Evolutionary conservation across 768 basidiomycete species (phyloP).

Genomic region (Suillus sp.): DNA sequence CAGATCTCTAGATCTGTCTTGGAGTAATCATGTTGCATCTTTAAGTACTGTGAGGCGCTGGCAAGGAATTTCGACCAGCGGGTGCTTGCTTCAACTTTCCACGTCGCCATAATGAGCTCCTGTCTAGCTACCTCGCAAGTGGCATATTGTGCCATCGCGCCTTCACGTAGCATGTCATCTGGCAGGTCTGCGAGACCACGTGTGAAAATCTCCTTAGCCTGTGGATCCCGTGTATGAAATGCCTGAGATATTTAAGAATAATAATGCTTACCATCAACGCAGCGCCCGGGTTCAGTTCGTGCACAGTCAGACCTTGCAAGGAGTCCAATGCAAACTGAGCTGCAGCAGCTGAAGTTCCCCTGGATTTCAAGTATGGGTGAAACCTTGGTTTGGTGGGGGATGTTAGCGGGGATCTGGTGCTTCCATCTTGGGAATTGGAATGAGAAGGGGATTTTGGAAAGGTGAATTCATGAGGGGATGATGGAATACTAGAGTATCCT

Average conservation of each 20-base stretch:
- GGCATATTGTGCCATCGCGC: constrained; percentile 7
- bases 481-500: no score
- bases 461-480: no score
- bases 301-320: neutral
- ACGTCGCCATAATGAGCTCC: neutral
- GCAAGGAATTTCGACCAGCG: neutral
- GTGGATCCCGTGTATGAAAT: neutral
- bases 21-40: neutral
- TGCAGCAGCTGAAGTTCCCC: neutral
- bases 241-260: neutral
- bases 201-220: constrained; percentile 5
- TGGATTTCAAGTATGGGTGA: neutral
- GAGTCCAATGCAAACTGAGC: neutral
- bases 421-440: no score
- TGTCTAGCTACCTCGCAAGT: constrained; percentile 5
- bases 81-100: constrained; percentile 7
- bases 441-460: no score
- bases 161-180: constrained; percentile 6
- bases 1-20: neutral
- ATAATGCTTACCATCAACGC: neutral
- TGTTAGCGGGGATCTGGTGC: neutral
- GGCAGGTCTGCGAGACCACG: constrained; percentile 1
- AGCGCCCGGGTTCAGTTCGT: neutral
- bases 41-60: neutral
- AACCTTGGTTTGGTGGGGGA: neutral